Base-by-base conservation (phyloP, 2,329 filamentous ascomycete species). In the Pseudocercospora crystallina region DNA sequence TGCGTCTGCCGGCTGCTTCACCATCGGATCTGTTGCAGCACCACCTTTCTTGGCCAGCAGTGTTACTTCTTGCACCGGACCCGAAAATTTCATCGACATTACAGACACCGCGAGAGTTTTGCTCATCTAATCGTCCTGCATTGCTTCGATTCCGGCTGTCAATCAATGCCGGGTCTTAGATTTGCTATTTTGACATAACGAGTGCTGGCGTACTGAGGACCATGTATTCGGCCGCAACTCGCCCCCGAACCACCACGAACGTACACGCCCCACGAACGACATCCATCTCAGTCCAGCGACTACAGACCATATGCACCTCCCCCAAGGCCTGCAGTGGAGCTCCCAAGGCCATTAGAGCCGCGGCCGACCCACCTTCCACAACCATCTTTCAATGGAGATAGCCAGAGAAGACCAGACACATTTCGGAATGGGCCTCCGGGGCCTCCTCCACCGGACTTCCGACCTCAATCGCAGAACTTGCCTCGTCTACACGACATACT, bases 401-500 rank as follows among this genome's bases (percentile, higher is more conserved):
- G 39, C 9, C 56, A 49, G 20, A 36, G 56, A 33, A 50, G 56
- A 32, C 54, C 51, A 29, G 61, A 61, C 47, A 49, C 54, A 5
- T 60, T 57, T 34, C 55, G 50, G 14, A 51, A 45, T 14, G 47
- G 58, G 15, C 31, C 42, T 33, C 43, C 43, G 15, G 36, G 17
- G 20, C 57, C 47, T 20, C 20, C 20, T 26, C 20, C 20, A 26
- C 17, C 56, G 8, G 61, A 61, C 8, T 56, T 61, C 43, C 54
- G 61, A 31, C 51, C 53, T 8, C 57, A 57, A 13, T 55, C 56
- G 8, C 64, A 60, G 36, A 65, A 47, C 20, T 43, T 66, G 12
- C 64, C 65, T 29, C 61, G 63, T 26, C 43, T 67, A 1, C 58
- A 61, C 15, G 65, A 67, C 40, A 65, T 67, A 14, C 39, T 67